phyloP scores from a whole-genome alignment of 2,329 filamentous ascomycete species.

The Pseudogymnoascus verrucosus region DNA sequence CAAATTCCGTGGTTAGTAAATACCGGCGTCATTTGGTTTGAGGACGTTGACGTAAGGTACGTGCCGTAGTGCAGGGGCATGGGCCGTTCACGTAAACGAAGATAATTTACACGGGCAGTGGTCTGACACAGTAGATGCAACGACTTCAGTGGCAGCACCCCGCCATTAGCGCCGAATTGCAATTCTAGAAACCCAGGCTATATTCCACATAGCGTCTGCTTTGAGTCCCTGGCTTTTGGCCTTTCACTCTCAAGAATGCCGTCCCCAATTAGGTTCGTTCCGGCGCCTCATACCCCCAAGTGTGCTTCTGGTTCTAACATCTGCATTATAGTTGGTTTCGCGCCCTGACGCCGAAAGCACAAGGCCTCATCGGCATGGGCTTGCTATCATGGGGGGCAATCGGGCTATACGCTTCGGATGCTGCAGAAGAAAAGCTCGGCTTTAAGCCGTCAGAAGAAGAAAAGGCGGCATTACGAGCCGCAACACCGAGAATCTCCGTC shows the following conservation, averaged over 20 bases:
- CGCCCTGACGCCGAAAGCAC: slow-evolving; percentile 61
- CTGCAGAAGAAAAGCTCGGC: slow-evolving; percentile 64
- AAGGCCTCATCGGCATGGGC: slow-evolving; percentile 62
- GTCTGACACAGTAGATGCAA: not conserved
- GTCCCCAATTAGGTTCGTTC: slow-evolving; percentile 5
- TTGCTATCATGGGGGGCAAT: slow-evolving; percentile 68
- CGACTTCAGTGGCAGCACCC: slow-evolving; percentile 4
- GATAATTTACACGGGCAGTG: slow-evolving; percentile 4
- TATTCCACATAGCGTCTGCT: not conserved
- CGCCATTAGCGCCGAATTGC: slow-evolving; percentile 1
- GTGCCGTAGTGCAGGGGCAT: not conserved
- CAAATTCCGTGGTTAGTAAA: not conserved
- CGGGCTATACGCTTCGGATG: slow-evolving; percentile 67
- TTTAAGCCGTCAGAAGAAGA: slow-evolving; percentile 67
- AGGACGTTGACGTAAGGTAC: slow-evolving; percentile 3
- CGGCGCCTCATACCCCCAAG: not conserved
- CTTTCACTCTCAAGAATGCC: not conserved
- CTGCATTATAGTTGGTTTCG: slow-evolving; percentile 52
- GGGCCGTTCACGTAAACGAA: slow-evolving; percentile 1
- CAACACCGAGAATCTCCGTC: slow-evolving; percentile 53
- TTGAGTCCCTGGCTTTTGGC: not conserved
- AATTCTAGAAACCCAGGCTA: not conserved
- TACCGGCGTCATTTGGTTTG: not conserved
- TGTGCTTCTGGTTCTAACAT: not conserved
- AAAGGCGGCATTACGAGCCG: slow-evolving; percentile 53